Percentiles rank a stretch among this genome's conserved stretches.
Conservation (phyloP, 2,329 filamentous ascomycete genomes). For the Penicillium capsulatum region DNA sequence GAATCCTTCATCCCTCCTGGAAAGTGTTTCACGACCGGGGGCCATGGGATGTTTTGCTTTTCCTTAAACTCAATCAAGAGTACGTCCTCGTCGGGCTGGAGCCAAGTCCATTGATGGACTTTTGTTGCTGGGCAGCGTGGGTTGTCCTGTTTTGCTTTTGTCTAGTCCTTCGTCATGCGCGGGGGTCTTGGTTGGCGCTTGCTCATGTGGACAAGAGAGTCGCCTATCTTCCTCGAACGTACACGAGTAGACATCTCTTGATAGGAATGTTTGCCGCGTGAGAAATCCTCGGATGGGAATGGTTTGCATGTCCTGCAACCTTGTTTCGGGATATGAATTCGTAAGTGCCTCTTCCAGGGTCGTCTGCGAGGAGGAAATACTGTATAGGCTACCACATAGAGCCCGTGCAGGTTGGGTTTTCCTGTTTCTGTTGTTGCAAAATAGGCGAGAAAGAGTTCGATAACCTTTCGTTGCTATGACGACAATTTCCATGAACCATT, state of each 20-base stretch:
- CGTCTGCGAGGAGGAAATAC: neutral
- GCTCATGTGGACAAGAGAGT: neutral
- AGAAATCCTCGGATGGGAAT: slow-evolving; percentile 2
- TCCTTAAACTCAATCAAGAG: slow-evolving; percentile 6
- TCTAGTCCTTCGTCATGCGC: neutral
- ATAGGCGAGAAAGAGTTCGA: neutral
- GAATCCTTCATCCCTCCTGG: slow-evolving; percentile 3
- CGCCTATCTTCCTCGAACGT: slow-evolving; percentile 3
- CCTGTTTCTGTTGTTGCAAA: neutral
- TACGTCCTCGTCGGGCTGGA: neutral
- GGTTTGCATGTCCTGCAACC: slow-evolving; percentile 4
- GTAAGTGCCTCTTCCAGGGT: neutral
- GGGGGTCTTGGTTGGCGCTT: neutral
- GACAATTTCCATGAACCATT: too few relatives aligned
- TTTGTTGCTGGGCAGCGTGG: neutral
- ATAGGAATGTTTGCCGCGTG: slow-evolving; percentile 1
- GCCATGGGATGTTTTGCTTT: slow-evolving; percentile 3
- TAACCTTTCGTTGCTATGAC: neutral
- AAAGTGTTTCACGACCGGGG: slow-evolving; percentile 5
- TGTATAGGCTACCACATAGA: neutral
- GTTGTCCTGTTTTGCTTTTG: neutral
- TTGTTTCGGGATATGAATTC: neutral
- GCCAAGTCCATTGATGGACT: neutral
- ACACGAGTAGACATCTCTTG: slow-evolving; percentile 1
- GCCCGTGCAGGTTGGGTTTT: neutral